Base-by-base conservation (phyloP, 2,329 filamentous ascomycete species). In the Microascus cirrosus region DNA sequence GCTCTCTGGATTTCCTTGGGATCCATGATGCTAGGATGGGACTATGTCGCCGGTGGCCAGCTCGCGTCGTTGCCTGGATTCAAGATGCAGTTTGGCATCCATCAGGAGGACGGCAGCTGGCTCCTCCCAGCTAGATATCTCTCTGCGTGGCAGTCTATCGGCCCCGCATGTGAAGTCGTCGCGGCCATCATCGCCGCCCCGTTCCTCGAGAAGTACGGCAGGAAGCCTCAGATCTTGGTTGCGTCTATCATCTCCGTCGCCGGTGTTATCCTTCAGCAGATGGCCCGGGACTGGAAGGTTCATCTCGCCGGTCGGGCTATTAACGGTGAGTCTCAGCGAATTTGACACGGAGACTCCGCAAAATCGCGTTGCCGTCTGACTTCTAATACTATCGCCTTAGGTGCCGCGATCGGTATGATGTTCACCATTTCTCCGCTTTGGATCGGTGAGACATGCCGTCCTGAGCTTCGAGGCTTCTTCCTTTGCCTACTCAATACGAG, bases 401-500 rank as follows among this genome's bases (percentile, higher is more conserved):
- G 62, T 3, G 62, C 69, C 53, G 68, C 66, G 1, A 68, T 71
- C 51, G 69, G 70, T 11, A 68, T 71, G 1, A 67, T 71, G 63
- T 71, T 70, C 56, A 67, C 67, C 1, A 67, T 71, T 18, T 66
- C 69, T 11, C 70, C 70, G 1, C 59, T 71, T 11, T 72, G 68
- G 68, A 72, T 72, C 56, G 69, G 69, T 13, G 70, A 72, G 60
- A 70, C 61, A 2, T 66, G 64, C 48, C 64, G 70, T 0, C 70
- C 69, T 0, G 70, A 72, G 53, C 64, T 71, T 12, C 65, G 70
- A 12, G 70, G 70, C 2, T 69, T 71, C 56, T 71, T 68, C 56
- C 69, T 72, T 13, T 72, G 69, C 60, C 65, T 72, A 60, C 66
- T 69, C 61, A 72, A 72, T 59, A 67, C 65, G 2, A 67, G 65